Conservation (phyloP, 1,284 basidiomycete genomes). For the Cryptococcus depauperatus region DNA sequence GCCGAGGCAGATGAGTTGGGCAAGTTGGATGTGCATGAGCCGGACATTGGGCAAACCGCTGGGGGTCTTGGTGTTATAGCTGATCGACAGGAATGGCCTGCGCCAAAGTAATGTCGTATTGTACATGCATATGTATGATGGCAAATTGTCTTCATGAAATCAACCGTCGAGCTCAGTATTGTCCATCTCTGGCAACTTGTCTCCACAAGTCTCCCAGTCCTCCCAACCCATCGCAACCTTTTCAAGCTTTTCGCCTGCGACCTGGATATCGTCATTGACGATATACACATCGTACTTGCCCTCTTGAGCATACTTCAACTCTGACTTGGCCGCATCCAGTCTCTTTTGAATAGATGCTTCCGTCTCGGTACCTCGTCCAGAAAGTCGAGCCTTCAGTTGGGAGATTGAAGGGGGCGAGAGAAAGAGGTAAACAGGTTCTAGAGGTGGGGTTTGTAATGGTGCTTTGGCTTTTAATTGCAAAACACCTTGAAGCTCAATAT, state of each 20-base stretch:
- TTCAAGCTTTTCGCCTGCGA: constrained; percentile 62
- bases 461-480: constrained; percentile 69
- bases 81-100: constrained; percentile 18
- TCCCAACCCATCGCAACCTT: constrained; percentile 60
- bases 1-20: constrained; percentile 39
- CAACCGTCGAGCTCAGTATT: constrained; percentile 23
- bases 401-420: constrained; percentile 77
- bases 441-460: constrained; percentile 49
- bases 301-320: constrained; percentile 75
- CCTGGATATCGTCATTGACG: constrained; percentile 83
- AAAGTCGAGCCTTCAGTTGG: constrained; percentile 60
- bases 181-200: constrained; percentile 38
- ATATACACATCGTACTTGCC: constrained; percentile 72
- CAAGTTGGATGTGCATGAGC: constrained; percentile 18
- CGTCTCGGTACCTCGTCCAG: constrained; percentile 76
- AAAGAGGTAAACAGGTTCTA: constrained; percentile 87
- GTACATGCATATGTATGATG: background rate
- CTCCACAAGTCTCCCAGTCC: constrained; percentile 37
- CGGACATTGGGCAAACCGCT: constrained; percentile 13
- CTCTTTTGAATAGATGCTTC: constrained; percentile 66
- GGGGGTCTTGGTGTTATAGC: constrained; percentile 4
- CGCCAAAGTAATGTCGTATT: constrained; percentile 7
- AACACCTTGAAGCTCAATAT: constrained; percentile 96
- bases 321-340: constrained; percentile 68
- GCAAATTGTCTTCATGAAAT: background rate